Conservation (phyloP, 371 early-diverging fungal species). For the Parasitella parasitica region DNA sequence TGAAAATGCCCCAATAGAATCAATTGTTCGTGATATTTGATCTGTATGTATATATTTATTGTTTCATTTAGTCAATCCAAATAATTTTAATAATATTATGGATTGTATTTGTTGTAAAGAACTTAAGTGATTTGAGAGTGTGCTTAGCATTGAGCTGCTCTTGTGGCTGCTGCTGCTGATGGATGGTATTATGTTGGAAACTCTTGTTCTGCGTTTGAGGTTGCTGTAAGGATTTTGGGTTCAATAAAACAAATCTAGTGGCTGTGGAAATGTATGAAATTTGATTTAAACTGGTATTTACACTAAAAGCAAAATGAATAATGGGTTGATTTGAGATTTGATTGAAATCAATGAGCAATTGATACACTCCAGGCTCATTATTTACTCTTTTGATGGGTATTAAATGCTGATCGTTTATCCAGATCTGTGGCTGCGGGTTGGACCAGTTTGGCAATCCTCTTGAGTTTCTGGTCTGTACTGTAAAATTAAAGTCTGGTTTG, state of each 20-base stretch:
- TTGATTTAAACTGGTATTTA: background rate
- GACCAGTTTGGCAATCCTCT: slow-evolving; percentile 6
- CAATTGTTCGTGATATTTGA: slow-evolving; percentile 31
- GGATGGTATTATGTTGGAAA: background rate
- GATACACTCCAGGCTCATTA: background rate
- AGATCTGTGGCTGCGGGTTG: slow-evolving; percentile 3
- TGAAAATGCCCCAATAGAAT: slow-evolving; percentile 50
- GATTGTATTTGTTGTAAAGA: slow-evolving; percentile 1
- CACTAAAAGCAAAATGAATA: background rate
- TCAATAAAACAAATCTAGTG: background rate
- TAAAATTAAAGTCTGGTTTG: background rate
- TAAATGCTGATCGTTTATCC: slow-evolving; percentile 8
- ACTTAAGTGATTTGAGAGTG: background rate
- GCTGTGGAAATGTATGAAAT: background rate
- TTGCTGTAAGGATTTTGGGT: background rate
- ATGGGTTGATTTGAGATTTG: background rate
- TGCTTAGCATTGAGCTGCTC: background rate
- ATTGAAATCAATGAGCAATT: background rate
- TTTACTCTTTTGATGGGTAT: slow-evolving; percentile 2
- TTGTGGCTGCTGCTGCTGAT: background rate
- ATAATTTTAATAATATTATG: slow-evolving; percentile 1
- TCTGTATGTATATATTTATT: background rate
- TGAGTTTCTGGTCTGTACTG: background rate
- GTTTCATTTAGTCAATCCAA: background rate
- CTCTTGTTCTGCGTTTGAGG: background rate